Evolutionary conservation across 192 early-diverging fungal genomes (phyloP).

Genomic region (Haplosporangium gracile): DNA sequence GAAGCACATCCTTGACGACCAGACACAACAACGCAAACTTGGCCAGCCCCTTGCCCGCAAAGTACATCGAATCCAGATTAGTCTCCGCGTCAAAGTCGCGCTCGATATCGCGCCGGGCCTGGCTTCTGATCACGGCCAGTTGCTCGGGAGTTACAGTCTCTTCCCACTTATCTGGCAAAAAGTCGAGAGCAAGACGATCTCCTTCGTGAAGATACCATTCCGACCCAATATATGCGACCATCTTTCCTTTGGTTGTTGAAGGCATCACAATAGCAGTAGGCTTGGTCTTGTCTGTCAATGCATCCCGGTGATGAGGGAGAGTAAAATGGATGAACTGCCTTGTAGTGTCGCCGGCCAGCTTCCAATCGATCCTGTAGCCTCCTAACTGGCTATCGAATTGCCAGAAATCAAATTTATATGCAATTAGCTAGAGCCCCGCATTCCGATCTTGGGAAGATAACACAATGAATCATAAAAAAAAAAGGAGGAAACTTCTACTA

Average conservation of each 20-base stretch:
- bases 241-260: slow-evolving; percentile 50
- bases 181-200: slow-evolving; percentile 17
- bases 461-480: neutral
- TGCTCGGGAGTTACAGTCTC: slow-evolving; percentile 13
- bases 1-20: slow-evolving; percentile 34
- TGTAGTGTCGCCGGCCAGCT: slow-evolving; percentile 11
- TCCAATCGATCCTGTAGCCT: slow-evolving; percentile 52
- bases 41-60: slow-evolving; percentile 53
- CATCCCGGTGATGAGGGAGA: slow-evolving; percentile 39
- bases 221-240: slow-evolving; percentile 42
- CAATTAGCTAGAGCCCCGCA: neutral
- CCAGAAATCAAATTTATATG: neutral
- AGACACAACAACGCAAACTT: slow-evolving; percentile 43
- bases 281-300: slow-evolving; percentile 22
- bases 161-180: slow-evolving; percentile 35
- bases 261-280: slow-evolving; percentile 25
- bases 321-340: slow-evolving; percentile 43
- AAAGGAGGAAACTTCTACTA: neutral
- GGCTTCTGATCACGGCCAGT: slow-evolving; percentile 16
- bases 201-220: slow-evolving; percentile 39
- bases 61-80: slow-evolving; percentile 48
- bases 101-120: slow-evolving; percentile 26
- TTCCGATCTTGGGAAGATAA: neutral
- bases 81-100: slow-evolving; percentile 25
- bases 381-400: slow-evolving; percentile 3